Evolutionary conservation across 176 grass and related monocot species (phyloP), one percentile per base, ranked within the genome.

Genomic region (Rhynchospora tenuis): DNA sequence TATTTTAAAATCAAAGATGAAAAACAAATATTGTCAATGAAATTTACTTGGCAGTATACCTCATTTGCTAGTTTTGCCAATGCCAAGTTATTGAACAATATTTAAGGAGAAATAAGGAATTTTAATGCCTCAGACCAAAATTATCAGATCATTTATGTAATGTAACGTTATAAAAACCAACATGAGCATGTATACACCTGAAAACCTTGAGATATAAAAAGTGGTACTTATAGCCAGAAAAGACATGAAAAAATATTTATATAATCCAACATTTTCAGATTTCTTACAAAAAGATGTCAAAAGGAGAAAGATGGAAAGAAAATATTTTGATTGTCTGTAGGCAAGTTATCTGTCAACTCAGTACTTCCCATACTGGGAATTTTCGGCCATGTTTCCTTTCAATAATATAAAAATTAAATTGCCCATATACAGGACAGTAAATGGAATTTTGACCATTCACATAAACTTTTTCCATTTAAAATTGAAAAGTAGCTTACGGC

Each of bases 401-500:
- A 11, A 23, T 0, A 24, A 76, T 13, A 61, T 13, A 61, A 24
- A 19, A 54, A 28, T 54, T 16, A 47, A 13, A 4, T 29, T 55
- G 46, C 23, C 29, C 17, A 2, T 75, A 5, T 15, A 76, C 48
- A 76, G 45, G 6, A 29, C 24, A 55, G 12, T 51, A 29, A 3
- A 71, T 71, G 19, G n/a, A 26, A 9, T 73, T 43, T 15, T 44
- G 50, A 69, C 57, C 22, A 42, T 80, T 71, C 28, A 48, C 63
- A 81, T 19, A 13, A 81, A 9, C 6, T 70, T 17, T 55, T 56
- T 20, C 48, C 26, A 54, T 31, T 31, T 29, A 55, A 51, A 54
- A 76, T 6, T 76, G 46, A 1, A 1, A 76, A 76, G 48, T 54
- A 55, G 51, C 87, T 87, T 92, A 98, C 95, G 57, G 74, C 84